These are phyloP conservation scores for Botrytis hyacinthi DNA, from an alignment of 2,329 filamentous ascomycete species.

Conservation along the genomic window DNA sequence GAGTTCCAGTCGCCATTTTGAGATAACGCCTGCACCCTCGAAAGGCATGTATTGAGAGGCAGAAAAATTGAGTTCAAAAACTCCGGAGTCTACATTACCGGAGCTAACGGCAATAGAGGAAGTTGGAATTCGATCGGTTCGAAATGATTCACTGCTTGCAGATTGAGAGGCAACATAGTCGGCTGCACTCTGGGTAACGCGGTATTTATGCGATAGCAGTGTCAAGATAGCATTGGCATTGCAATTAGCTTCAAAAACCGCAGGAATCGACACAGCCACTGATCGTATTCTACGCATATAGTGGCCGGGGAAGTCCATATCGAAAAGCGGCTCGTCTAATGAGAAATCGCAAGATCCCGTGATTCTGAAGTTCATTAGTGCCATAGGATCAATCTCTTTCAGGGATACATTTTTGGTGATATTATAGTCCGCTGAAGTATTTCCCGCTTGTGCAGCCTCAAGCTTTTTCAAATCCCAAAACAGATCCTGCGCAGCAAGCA, in stretches of 20 bases:
- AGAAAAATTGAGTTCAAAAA: slow-evolving; percentile 39
- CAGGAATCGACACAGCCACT: slow-evolving; percentile 10
- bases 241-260: background rate
- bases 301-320: slow-evolving; percentile 21
- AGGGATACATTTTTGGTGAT: slow-evolving; percentile 15
- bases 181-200: background rate
- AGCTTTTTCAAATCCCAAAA: slow-evolving; percentile 11
- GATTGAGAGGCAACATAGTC: background rate
- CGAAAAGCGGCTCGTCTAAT: slow-evolving; percentile 16
- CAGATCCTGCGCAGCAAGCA: slow-evolving; percentile 18
- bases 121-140: slow-evolving; percentile 31
- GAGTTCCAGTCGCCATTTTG: slow-evolving; percentile 39
- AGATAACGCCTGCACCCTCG: slow-evolving; percentile 42
- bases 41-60: slow-evolving; percentile 41
- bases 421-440: slow-evolving; percentile 12
- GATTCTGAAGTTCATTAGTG: slow-evolving; percentile 15
- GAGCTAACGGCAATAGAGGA: slow-evolving; percentile 33
- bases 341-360: slow-evolving; percentile 15
- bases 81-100: slow-evolving; percentile 38
- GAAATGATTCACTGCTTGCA: background rate
- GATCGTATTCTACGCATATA: slow-evolving; percentile 21
- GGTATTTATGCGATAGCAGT: slow-evolving; percentile 7
- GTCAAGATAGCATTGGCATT: slow-evolving; percentile 3
- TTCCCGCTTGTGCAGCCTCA: slow-evolving; percentile 3
- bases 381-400: slow-evolving; percentile 9